A percentile compares a stretch with the other conserved stretches of the same genome.
phyloP scores from a whole-genome alignment of 768 basidiomycete species.

The Mycena maculata region DNA sequence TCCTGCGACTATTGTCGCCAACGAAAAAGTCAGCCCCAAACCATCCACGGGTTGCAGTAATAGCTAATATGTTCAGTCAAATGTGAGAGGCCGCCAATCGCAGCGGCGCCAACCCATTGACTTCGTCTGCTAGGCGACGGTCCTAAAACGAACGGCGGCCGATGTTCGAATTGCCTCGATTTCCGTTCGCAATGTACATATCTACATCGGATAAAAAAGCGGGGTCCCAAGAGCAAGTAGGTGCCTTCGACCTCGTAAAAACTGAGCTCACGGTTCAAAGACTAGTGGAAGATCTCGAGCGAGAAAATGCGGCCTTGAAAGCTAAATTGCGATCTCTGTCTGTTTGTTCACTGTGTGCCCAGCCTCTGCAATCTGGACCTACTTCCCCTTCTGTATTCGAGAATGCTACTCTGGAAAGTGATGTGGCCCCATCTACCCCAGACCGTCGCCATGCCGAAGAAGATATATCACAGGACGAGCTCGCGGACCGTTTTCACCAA shows the following conservation, averaged over 20 bases:
- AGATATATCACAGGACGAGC: background rate
- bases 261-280: constrained; percentile 18
- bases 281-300: constrained; percentile 61
- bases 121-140: constrained; percentile 23
- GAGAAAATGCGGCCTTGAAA: constrained; percentile 56
- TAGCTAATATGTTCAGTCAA: constrained; percentile 8
- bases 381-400: constrained; percentile 9
- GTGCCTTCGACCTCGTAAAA: background rate
- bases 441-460: background rate
- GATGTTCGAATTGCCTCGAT: constrained; percentile 22
- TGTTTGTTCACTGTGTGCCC: constrained; percentile 29
- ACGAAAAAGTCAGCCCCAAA: constrained; percentile 13
- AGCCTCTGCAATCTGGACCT: constrained; percentile 9
- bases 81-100: constrained; percentile 9
- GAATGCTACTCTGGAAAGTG: background rate
- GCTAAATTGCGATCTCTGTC: constrained; percentile 43
- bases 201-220: constrained; percentile 8
- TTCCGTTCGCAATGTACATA: constrained; percentile 28
- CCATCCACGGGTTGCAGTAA: background rate
- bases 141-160: background rate
- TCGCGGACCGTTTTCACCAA: constrained; percentile 10
- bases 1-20: constrained; percentile 12
- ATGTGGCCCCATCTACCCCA: background rate
- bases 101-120: background rate
- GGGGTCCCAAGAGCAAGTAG: constrained; percentile 25